A percentile compares a stretch with the other conserved stretches of the same genome.
Conservation (phyloP, 306 rosid species). For the Prosopis cineraria region DNA sequence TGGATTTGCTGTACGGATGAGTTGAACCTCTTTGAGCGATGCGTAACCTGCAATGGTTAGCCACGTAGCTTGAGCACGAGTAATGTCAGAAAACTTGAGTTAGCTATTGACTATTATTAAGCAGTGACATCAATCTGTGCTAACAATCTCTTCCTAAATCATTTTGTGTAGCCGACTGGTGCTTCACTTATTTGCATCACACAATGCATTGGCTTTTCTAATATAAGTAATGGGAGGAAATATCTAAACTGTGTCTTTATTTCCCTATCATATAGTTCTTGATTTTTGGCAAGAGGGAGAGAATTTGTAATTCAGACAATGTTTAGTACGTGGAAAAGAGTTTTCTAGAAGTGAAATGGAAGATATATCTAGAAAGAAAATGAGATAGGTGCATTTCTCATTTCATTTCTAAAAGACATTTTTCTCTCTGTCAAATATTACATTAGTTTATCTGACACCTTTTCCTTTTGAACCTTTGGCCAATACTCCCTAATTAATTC, state of each 20-base stretch:
- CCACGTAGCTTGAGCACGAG: not conserved
- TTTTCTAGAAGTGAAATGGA: too few relatives aligned
- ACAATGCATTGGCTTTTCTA: not conserved
- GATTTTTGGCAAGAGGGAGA: not conserved
- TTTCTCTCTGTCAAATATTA: too few relatives aligned
- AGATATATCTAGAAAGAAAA: too few relatives aligned
- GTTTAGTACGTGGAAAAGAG: too few relatives aligned
- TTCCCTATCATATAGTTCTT: not conserved
- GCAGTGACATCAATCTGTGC: constrained; percentile 38
- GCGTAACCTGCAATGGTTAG: constrained; percentile 62
- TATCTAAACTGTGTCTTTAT: constrained; percentile 9
- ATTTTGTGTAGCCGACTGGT: not conserved
- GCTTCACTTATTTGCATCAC: not conserved
- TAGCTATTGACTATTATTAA: constrained; percentile 5
- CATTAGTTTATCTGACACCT: constrained; percentile 2
- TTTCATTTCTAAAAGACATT: too few relatives aligned
- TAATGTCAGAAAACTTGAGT: constrained; percentile 14
- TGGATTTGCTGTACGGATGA: constrained; percentile 89
- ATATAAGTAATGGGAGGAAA: not conserved
- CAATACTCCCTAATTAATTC: not conserved
- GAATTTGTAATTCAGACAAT: not conserved
- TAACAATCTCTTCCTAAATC: constrained; percentile 88
- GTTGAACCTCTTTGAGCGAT: constrained; percentile 83
- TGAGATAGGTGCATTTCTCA: too few relatives aligned
- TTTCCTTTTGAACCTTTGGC: not conserved